phyloP scores from a whole-genome alignment of 192 early-diverging fungal species.

The Coemansia pectinata region DNA sequence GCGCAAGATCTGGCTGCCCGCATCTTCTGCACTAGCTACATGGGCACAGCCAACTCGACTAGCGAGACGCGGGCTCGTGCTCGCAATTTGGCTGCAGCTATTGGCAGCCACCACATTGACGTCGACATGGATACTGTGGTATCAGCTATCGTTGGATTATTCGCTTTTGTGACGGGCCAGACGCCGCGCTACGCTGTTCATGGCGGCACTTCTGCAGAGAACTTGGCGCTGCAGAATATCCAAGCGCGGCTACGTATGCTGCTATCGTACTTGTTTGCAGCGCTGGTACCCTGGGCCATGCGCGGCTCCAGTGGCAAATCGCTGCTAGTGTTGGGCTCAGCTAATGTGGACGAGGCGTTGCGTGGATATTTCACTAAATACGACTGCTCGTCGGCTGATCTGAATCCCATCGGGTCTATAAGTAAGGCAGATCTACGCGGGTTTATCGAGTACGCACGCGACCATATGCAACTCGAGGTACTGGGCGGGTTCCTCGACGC shows the following conservation, averaged over 20 bases:
- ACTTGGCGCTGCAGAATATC: slow-evolving; percentile 96
- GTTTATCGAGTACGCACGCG: slow-evolving; percentile 74
- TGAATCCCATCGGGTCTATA: slow-evolving; percentile 97
- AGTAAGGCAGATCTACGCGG: slow-evolving; percentile 84
- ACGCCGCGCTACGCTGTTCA: slow-evolving; percentile 78
- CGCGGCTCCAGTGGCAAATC: slow-evolving; percentile 55
- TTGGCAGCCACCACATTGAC: slow-evolving; percentile 92
- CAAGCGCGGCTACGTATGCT: slow-evolving; percentile 97
- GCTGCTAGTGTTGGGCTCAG: slow-evolving; percentile 89
- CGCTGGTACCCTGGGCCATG: slow-evolving; percentile 90
- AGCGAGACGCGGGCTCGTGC: slow-evolving; percentile 83
- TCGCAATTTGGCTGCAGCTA: slow-evolving; percentile 69
- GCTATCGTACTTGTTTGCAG: slow-evolving; percentile 91
- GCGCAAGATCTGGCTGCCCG: slow-evolving; percentile 81
- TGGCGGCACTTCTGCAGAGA: slow-evolving; percentile 84
- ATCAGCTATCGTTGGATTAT: slow-evolving; percentile 70
- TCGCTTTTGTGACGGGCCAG: slow-evolving; percentile 70
- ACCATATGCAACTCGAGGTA: slow-evolving; percentile 67
- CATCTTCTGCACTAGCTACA: slow-evolving; percentile 94
- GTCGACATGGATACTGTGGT: slow-evolving; percentile 87
- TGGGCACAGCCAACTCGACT: slow-evolving; percentile 93
- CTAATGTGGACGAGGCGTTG: slow-evolving; percentile 97
- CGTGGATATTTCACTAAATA: slow-evolving; percentile 99
- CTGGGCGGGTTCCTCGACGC: slow-evolving; percentile 79
- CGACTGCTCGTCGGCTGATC: slow-evolving; percentile 95